These are phyloP conservation scores for Bonnemaisonia californica DNA, from an alignment of 31 red algal genomes.

Conservation along the genomic window DNA sequence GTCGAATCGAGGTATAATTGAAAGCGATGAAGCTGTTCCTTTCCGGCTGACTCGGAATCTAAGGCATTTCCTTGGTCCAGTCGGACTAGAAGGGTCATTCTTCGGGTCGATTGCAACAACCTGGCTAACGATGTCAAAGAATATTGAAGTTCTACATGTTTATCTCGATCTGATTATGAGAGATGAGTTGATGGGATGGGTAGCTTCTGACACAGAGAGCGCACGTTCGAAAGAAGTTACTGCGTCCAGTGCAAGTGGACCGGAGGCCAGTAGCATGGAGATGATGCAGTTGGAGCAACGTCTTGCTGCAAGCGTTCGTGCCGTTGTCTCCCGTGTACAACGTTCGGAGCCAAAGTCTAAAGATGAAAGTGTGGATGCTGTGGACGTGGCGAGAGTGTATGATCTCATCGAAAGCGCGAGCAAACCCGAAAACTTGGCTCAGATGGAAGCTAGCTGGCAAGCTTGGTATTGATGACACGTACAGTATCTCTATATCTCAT, in stretches of 20 bases:
- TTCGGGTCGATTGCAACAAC: conserved; percentile 68
- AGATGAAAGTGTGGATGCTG: background rate
- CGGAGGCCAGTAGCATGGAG: too few species aligned
- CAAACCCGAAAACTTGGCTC: conserved; percentile 53
- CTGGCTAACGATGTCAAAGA: conserved; percentile 44
- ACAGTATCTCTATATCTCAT: background rate
- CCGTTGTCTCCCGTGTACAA: conserved; percentile 4
- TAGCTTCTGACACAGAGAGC: background rate
- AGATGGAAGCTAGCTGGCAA: conserved; percentile 93
- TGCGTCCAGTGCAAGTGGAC: background rate
- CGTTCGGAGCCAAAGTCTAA: background rate
- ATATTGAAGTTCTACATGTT: conserved; percentile 54
- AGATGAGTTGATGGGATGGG: conserved; percentile 75
- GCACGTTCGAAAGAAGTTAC: too few species aligned
- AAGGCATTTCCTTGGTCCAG: conserved; percentile 41
- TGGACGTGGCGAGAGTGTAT: conserved; percentile 20
- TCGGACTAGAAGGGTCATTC: conserved; percentile 68
- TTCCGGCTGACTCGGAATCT: conserved; percentile 98
- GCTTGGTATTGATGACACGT: conserved; percentile 75
- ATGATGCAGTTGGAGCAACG: background rate
- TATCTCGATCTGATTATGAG: conserved; percentile 54
- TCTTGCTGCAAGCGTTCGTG: conserved; percentile 2
- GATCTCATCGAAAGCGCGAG: conserved; percentile 69
- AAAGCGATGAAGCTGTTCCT: conserved; percentile 93
- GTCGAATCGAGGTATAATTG: conserved; percentile 66